These are phyloP conservation scores for Coemansia umbellata DNA, from an alignment of 192 early-diverging fungal genomes.

Conservation along the genomic window DNA sequence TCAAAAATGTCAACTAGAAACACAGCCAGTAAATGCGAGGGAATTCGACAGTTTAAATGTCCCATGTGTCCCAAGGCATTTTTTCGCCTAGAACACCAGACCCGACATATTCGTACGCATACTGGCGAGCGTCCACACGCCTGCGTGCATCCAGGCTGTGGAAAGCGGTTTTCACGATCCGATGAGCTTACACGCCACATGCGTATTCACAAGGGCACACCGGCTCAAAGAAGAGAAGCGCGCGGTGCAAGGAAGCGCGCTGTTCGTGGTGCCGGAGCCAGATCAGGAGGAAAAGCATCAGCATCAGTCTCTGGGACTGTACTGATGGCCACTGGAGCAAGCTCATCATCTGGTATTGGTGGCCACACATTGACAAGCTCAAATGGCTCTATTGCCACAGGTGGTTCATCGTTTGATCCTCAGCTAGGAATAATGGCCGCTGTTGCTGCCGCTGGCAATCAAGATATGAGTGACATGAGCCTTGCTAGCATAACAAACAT, in stretches of 20 bases:
- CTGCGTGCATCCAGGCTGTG: conserved; percentile 72
- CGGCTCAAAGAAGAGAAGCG: conserved; percentile 38
- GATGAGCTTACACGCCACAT: conserved; percentile 77
- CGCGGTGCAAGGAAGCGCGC: conserved; percentile 32
- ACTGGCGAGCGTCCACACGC: conserved; percentile 82
- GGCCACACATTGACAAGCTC: background rate
- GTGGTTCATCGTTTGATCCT: conserved; percentile 7
- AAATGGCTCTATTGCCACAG: background rate
- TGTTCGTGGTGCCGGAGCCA: conserved; percentile 14
- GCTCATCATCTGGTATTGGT: conserved; percentile 4
- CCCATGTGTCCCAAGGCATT: conserved; percentile 72
- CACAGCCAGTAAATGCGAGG: conserved; percentile 38
- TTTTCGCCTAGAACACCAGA: conserved; percentile 75
- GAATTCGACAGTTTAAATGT: conserved; percentile 63
- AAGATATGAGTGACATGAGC: conserved; percentile 19
- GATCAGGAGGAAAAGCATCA: background rate
- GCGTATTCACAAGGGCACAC: conserved; percentile 44
- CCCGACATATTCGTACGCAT: conserved; percentile 77
- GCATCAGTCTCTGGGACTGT: background rate
- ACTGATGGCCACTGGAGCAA: too few relatives aligned
- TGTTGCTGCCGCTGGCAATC: conserved; percentile 1
- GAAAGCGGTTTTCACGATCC: conserved; percentile 72
- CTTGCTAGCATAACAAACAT: conserved; percentile 24
- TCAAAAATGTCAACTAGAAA: conserved; percentile 36
- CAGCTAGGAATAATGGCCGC: conserved; percentile 17